A percentile compares a stretch with the other conserved stretches of the same genome.
Conservation (phyloP, 345 rosid species). For the Ricinus communis region DNA sequence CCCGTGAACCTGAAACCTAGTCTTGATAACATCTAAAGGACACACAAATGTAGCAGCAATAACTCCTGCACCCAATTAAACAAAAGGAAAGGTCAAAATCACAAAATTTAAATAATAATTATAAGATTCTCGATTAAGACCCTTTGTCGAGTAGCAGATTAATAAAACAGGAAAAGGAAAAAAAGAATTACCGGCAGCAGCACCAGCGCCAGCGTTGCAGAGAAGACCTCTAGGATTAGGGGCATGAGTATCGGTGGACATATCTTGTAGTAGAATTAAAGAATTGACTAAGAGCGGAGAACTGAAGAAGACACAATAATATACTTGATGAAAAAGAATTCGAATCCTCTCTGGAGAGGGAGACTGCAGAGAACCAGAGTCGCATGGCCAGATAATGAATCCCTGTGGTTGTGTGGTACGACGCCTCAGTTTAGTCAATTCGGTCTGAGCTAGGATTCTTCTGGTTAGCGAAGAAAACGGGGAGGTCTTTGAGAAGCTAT, state of each 20-base stretch:
- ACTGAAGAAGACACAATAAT: constrained; percentile 12
- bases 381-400: constrained; percentile 61
- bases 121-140: no score
- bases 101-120: constrained; percentile 14
- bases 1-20: constrained; percentile 92
- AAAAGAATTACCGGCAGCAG: constrained; percentile 62
- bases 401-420: not conserved
- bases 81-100: no score
- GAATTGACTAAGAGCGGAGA: constrained; percentile 12
- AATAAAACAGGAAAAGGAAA: not conserved
- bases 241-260: constrained; percentile 60
- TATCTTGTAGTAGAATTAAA: constrained; percentile 20
- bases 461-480: not conserved
- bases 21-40: constrained; percentile 87
- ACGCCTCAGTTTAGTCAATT: constrained; percentile 17
- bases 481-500: not conserved
- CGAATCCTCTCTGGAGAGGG: constrained; percentile 79
- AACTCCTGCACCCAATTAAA: constrained; percentile 45
- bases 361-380: constrained; percentile 59
- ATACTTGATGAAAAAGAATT: constrained; percentile 27
- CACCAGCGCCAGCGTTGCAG: constrained; percentile 90
- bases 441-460: constrained; percentile 15
- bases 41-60: constrained; percentile 90
- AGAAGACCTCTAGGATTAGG: constrained; percentile 54
- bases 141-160: not conserved